Evolutionary conservation across 495 filamentous ascomycete genomes (phyloP), one percentile per base, ranked within the genome.

Genomic region (Clavariopsis aquatica): DNA sequence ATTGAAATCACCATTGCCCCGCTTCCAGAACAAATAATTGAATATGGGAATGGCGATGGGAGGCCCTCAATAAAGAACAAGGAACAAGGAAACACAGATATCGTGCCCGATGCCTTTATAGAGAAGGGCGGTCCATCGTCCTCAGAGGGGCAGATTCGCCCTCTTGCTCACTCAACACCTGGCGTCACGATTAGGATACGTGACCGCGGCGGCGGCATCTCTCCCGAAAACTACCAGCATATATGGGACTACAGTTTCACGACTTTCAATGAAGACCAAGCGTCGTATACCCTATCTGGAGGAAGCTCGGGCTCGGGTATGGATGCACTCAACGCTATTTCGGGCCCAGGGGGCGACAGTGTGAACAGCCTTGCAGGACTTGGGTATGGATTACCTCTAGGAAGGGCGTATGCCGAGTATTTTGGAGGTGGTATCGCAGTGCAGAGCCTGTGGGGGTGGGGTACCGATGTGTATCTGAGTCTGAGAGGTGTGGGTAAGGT

Each of bases 171-270:
- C 38, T 81, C 80, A 38, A 87, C 88, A 0, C 92, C 91, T 1
- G 92, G 92, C 60, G 91, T 98, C 41, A 97, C 94, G 2, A 96
- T 98, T 68, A 85, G 94, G 10, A 96, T 98, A 70, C 86, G 94
- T 17, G 94, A 98, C 71, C 83, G 92, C n/a, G 94, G 94, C 17
- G 93, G 93, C 22, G 94, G 94, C 23, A 97, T 98, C 47, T 80
- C 83, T 0, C 90, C 92, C 0, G 89, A 91, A 13, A 85, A 91
- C 19, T 73, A 95, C 9, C 86, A 87, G 6, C 87, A 95, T 61
- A 92, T 98, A 41, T 98, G 93, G 93, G 91, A 89, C 28, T 98
- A 97, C 74, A 89, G 86, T 57, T 98, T 96, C 74, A 96, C 93
- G 9, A 98, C 94, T 0, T 98, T 97, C 73, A 88, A 83, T 23